A percentile compares a stretch with the other conserved stretches of the same genome.
Evolutionary conservation across 805 yeast species (phyloP).

Genomic region (Ogataea nitratoaversa): DNA sequence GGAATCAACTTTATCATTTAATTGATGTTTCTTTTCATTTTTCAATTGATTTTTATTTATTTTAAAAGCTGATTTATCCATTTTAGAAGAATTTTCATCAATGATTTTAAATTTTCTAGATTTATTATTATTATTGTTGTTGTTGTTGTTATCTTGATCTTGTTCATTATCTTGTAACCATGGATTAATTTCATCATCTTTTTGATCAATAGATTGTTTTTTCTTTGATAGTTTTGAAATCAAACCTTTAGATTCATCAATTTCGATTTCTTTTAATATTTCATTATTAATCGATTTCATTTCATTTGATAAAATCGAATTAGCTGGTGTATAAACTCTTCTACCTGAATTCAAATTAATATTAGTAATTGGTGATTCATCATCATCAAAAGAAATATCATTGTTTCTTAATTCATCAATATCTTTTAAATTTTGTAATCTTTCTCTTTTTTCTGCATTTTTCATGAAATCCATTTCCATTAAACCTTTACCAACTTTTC

Average conservation of each 20-base stretch:
- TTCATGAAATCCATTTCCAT: constrained; percentile 95
- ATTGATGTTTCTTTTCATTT: constrained; percentile 28
- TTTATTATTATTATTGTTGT: constrained; percentile 20
- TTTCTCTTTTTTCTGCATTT: constrained; percentile 73
- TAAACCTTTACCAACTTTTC: constrained; percentile 82
- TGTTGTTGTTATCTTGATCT: no score
- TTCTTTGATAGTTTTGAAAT: constrained; percentile 33
- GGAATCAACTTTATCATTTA: no score
- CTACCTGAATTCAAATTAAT: constrained; percentile 67
- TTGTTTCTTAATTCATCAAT: constrained; percentile 45
- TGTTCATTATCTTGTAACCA: constrained; percentile 39
- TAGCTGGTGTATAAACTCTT: constrained; percentile 70
- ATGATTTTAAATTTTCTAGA: constrained; percentile 44
- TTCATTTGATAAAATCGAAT: constrained; percentile 35
- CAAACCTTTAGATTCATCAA: constrained; percentile 47
- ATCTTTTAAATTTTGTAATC: constrained; percentile 52
- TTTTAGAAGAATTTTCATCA: constrained; percentile 46
- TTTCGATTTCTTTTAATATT: constrained; percentile 41
- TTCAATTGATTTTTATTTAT: constrained; percentile 31
- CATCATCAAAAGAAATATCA: constrained; percentile 30
- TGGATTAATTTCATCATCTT: constrained; percentile 39
- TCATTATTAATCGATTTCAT: constrained; percentile 34
- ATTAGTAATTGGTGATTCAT: constrained; percentile 42
- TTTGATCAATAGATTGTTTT: constrained; percentile 5
- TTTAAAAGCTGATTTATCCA: constrained; percentile 44